These are phyloP conservation scores for Rubia tinctorum DNA, from an alignment of 305 asterid genomes.

Conservation along the genomic window DNA sequence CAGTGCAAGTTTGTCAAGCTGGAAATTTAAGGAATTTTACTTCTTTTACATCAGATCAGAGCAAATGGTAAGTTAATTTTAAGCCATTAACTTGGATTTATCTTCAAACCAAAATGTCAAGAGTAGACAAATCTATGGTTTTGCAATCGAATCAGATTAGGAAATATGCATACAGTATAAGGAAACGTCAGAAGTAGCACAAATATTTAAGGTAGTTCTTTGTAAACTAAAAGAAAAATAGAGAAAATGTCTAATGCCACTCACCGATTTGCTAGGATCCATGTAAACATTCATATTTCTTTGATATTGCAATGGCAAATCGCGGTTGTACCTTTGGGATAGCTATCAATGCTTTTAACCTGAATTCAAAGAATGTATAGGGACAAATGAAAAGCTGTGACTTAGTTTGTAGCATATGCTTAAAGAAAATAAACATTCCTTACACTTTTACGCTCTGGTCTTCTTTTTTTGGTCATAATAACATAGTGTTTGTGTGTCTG, in stretches of 20 bases:
- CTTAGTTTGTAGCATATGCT: neutral
- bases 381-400: constrained; percentile 14
- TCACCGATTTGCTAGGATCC: constrained; percentile 86
- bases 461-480: neutral
- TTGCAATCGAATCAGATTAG: neutral
- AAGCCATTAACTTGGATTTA: neutral
- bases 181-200: neutral
- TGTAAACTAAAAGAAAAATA: neutral
- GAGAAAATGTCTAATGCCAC: constrained; percentile 18
- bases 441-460: neutral
- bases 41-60: neutral
- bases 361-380: constrained; percentile 30
- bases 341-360: constrained; percentile 86
- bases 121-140: neutral
- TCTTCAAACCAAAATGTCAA: neutral
- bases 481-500: neutral
- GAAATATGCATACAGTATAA: neutral
- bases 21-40: constrained; percentile 1
- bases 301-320: constrained; percentile 84
- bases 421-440: neutral
- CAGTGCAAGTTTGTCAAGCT: neutral
- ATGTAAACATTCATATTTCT: constrained; percentile 81
- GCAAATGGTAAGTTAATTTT: no score
- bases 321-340: constrained; percentile 97
- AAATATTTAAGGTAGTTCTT: neutral